phyloP scores from a whole-genome alignment of 78 protist species.

The Andalucia godoyi region DNA sequence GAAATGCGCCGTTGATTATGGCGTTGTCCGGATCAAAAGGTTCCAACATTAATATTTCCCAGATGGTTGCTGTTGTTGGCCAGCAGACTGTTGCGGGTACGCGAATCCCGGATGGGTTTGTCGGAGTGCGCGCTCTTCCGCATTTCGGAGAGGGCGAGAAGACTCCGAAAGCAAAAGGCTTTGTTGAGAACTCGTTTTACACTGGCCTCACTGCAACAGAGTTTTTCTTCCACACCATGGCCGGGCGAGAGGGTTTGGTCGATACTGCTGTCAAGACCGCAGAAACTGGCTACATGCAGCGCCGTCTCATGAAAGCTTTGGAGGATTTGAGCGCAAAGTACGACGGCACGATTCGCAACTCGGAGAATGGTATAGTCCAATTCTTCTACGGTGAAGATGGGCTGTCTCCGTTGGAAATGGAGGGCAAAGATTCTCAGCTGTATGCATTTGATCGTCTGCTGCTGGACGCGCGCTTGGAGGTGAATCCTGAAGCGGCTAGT shows the following conservation, averaged over 20 bases:
- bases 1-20: constrained; percentile 94
- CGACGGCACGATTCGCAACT: constrained; percentile 86
- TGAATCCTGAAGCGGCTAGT: too few species aligned
- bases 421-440: constrained; percentile 7
- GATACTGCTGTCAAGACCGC: constrained; percentile 99
- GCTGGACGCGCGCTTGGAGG: background rate
- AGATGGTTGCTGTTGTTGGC: constrained; percentile 97
- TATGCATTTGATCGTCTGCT: background rate
- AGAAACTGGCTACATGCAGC: constrained; percentile 98
- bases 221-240: constrained; percentile 99
- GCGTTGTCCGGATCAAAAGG: constrained; percentile 97
- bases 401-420: constrained; percentile 67
- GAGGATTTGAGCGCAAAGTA: constrained; percentile 88
- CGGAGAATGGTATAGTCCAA: constrained; percentile 39
- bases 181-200: constrained; percentile 91
- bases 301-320: constrained; percentile 75
- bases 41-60: constrained; percentile 92
- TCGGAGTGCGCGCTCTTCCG: constrained; percentile 90
- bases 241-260: constrained; percentile 90
- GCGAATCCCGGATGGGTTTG: constrained; percentile 95
- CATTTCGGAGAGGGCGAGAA: constrained; percentile 61
- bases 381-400: constrained; percentile 97
- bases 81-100: constrained; percentile 92
- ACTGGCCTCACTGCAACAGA: constrained; percentile 91
- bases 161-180: constrained; percentile 90